Evolutionary conservation across 192 early-diverging fungal species (phyloP).

Genomic region (Backusella tuberculispora): DNA sequence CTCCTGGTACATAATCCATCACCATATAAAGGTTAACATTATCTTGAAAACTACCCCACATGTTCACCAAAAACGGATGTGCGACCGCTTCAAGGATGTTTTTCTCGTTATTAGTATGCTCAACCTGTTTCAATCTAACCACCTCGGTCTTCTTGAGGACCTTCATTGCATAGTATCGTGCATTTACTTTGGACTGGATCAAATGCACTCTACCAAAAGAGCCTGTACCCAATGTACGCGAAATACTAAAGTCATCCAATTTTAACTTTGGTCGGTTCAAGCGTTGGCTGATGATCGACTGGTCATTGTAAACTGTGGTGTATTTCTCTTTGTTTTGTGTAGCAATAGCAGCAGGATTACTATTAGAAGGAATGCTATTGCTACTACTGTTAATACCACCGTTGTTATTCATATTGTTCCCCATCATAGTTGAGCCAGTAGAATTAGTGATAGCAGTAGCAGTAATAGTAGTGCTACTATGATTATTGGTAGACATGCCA

Average conservation of each 20-base stretch:
- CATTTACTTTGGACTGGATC: constrained; percentile 72
- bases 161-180: constrained; percentile 93
- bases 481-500: not conserved
- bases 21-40: constrained; percentile 82
- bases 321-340: not conserved
- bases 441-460: too few relatives aligned
- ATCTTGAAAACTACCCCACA: constrained; percentile 91
- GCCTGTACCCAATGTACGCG: constrained; percentile 92
- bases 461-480: not conserved
- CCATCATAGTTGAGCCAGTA: too few relatives aligned
- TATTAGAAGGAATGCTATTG: not conserved
- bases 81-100: constrained; percentile 81
- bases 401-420: too few relatives aligned
- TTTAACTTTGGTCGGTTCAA: constrained; percentile 52
- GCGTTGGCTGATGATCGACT: constrained; percentile 27
- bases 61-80: constrained; percentile 86
- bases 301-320: constrained; percentile 18
- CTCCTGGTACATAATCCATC: constrained; percentile 83
- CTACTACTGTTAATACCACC: not conserved
- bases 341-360: not conserved
- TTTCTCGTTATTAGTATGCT: constrained; percentile 96
- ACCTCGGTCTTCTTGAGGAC: constrained; percentile 92
- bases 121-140: constrained; percentile 90
- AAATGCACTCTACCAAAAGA: constrained; percentile 96
- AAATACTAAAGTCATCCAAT: constrained; percentile 82